phyloP scores from a whole-genome alignment of 2,329 filamentous ascomycete genomes.

The Fusarium sp. region DNA sequence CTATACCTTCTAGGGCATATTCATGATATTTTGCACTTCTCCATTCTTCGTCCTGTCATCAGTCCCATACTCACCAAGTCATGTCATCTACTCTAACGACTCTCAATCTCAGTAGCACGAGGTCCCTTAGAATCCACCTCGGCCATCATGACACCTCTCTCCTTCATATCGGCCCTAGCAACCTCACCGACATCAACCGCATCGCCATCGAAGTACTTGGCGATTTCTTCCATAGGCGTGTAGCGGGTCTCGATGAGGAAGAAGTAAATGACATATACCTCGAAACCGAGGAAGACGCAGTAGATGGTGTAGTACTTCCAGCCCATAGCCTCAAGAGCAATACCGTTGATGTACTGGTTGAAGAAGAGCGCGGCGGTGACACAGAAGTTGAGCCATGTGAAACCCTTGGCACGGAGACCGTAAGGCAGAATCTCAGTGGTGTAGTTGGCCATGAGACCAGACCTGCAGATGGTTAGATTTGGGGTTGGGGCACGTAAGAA shows the following conservation, averaged over 20 bases:
- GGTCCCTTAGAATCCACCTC: background rate
- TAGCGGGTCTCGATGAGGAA: slow-evolving; percentile 20
- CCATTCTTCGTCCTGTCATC: no score
- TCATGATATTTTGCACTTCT: no score
- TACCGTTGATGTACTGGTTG: slow-evolving; percentile 33
- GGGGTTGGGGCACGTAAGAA: accelerated
- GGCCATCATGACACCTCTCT: background rate
- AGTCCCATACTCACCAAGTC: no score
- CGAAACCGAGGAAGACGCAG: slow-evolving; percentile 9
- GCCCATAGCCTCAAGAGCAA: slow-evolving; percentile 13
- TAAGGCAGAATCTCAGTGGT: slow-evolving; percentile 42
- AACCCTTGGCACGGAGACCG: slow-evolving; percentile 29
- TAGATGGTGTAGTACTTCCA: slow-evolving; percentile 35
- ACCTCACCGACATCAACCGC: slow-evolving; percentile 15
- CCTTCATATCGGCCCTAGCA: slow-evolving; percentile 14
- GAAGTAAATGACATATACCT: slow-evolving; percentile 26
- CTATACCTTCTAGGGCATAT: background rate
- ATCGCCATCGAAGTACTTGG: slow-evolving; percentile 10
- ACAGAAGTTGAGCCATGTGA: slow-evolving; percentile 30
- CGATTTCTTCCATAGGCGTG: slow-evolving; percentile 18
- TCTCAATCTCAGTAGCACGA: background rate
- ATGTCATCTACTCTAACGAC: background rate
- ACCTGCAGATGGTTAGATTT: slow-evolving; percentile 35
- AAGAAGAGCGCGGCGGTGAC: slow-evolving; percentile 25
- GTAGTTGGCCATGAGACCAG: slow-evolving; percentile 38